Base-by-base conservation (phyloP, 129 eudicot genomes). In the Helichrysum umbraculigerum region DNA sequence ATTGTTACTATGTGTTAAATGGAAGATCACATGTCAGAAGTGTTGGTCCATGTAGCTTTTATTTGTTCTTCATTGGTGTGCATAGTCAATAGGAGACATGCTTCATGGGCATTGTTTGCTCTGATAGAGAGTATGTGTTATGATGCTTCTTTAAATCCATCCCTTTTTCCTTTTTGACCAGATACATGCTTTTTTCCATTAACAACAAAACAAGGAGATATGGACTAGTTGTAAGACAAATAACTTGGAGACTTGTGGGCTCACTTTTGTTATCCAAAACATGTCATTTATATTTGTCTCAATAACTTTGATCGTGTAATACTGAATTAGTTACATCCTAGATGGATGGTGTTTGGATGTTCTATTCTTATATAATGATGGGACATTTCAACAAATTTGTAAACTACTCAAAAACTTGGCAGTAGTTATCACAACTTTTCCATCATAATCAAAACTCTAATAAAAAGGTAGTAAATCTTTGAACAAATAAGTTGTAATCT, bases 101-200 rank as follows among this genome's bases (percentile, higher is more conserved):
- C 56, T 65, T 39, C 85, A 66, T 72, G 85, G 62, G 81, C 66
- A 63, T 59, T 76, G 81, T 66, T 81, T 70, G 73, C 15, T 70
- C 54, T 47, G 54, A 47, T 3, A 11, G n/a, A 11, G 54, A 16
- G 68, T 37, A 68, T 57, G 72, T 42, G 63, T 70, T 5, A 29
- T 79, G 44, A 7, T 75, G 20, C 42, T 51, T 25, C 70, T 74
- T 68, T 25, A 58, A 20, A 25, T 52, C 33, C n/a, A n/a, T n/a
- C 32, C 3, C 78, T 12, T 66, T 75, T 85, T 70, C 44, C 81
- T 71, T 74, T 79, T 85, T 85, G 89, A 79, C 86, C 75, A 78
- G 66, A 78, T 61, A 21, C 79, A 82, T 73, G 78, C 67, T 66
- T 67, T 66, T 68, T 59, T 72, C 78, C 42, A 72, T 50, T 25